Evolutionary conservation across 2,329 filamentous ascomycete species (phyloP).

Genomic region (Penicillium verrucosum): DNA sequence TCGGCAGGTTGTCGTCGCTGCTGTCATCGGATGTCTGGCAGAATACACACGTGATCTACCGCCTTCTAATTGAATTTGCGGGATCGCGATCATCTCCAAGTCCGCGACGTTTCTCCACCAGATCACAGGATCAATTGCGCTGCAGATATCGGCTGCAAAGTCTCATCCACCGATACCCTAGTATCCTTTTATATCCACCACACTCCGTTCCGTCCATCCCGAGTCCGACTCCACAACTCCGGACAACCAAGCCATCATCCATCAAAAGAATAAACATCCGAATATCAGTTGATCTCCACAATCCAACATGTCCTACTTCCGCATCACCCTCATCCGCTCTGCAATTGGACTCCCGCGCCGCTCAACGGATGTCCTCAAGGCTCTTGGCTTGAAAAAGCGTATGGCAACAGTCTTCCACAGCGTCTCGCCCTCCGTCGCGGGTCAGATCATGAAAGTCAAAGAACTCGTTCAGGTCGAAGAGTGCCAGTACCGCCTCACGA

Average conservation of each 20-base stretch:
- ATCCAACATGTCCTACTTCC: slow-evolving; percentile 71
- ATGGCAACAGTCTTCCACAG: slow-evolving; percentile 87
- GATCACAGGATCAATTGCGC: neutral
- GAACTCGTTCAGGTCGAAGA: slow-evolving; percentile 82
- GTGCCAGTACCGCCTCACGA: slow-evolving; percentile 63
- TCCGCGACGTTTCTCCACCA: neutral
- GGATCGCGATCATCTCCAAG: slow-evolving; percentile 3
- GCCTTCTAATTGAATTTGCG: slow-evolving; percentile 22
- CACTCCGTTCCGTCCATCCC: neutral
- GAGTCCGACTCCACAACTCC: neutral
- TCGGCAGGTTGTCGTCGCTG: slow-evolving; percentile 13
- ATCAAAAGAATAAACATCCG: neutral
- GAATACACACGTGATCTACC: slow-evolving; percentile 34
- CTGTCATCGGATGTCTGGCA: slow-evolving; percentile 17
- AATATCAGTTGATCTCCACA: neutral
- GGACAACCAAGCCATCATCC: neutral
- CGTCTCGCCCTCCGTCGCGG: slow-evolving; percentile 74
- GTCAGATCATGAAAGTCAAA: slow-evolving; percentile 92
- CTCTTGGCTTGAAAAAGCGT: slow-evolving; percentile 80
- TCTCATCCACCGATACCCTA: neutral
- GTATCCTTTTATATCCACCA: neutral
- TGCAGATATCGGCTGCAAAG: neutral
- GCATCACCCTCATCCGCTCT: slow-evolving; percentile 84
- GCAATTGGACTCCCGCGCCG: slow-evolving; percentile 82
- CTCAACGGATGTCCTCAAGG: slow-evolving; percentile 74